Percentiles rank a stretch among this genome's conserved stretches.
Conservation (phyloP, 495 filamentous ascomycete species). For the Usnea hakonensis region DNA sequence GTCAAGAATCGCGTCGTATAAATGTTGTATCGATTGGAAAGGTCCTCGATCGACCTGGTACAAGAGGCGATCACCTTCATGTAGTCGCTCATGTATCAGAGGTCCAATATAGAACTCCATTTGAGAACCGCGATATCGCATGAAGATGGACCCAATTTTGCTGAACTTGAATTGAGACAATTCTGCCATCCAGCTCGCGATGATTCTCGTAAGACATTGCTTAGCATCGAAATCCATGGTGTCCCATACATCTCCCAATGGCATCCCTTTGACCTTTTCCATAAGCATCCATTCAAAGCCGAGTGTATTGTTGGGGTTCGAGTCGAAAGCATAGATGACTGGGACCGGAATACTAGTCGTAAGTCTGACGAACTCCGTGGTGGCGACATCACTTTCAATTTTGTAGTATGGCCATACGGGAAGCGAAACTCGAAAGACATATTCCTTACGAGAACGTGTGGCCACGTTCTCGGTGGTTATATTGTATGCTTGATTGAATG, state of each 20-base stretch:
- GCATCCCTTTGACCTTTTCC: slow-evolving; percentile 38
- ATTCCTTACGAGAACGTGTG: not conserved
- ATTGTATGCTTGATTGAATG: slow-evolving; percentile 24
- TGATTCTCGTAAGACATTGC: slow-evolving; percentile 28
- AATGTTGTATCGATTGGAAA: not conserved
- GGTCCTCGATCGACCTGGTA: not conserved
- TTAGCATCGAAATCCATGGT: slow-evolving; percentile 32
- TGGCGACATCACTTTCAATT: slow-evolving; percentile 49
- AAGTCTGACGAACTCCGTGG: slow-evolving; percentile 39
- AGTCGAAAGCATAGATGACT: slow-evolving; percentile 40
- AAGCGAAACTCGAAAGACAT: slow-evolving; percentile 44
- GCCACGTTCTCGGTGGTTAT: not conserved
- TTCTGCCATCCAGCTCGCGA: slow-evolving; percentile 33
- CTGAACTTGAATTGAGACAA: not conserved
- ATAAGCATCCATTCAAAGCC: slow-evolving; percentile 57
- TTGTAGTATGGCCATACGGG: slow-evolving; percentile 47
- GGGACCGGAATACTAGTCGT: slow-evolving; percentile 47
- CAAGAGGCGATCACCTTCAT: not conserved
- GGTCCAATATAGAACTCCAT: slow-evolving; percentile 1
- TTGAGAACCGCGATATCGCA: not conserved
- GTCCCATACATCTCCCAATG: slow-evolving; percentile 37
- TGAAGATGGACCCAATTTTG: slow-evolving; percentile 8
- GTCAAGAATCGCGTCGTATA: not conserved
- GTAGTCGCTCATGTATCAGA: not conserved
- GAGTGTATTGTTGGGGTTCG: slow-evolving; percentile 38